Evolutionary conservation across 2,329 filamentous ascomycete species (phyloP).

Genomic region (Orbilia javanica): DNA sequence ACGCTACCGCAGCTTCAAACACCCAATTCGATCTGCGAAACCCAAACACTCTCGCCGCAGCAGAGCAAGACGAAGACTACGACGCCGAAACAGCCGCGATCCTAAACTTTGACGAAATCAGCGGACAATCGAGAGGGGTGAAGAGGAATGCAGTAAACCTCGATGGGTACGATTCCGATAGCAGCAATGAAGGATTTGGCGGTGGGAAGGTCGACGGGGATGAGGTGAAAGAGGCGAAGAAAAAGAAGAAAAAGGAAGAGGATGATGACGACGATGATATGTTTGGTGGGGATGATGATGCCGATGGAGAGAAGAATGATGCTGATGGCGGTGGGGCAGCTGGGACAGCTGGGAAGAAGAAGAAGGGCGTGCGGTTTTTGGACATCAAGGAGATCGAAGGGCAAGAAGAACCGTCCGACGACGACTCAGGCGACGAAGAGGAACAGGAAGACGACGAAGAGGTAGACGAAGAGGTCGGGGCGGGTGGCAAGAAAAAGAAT

Average conservation of each 20-base stretch:
- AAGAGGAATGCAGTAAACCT: conserved; percentile 96
- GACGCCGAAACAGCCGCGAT: conserved; percentile 71
- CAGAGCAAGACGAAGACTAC: conserved; percentile 67
- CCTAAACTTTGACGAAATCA: conserved; percentile 92
- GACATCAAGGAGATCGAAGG: conserved; percentile 79
- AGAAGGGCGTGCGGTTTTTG: conserved; percentile 74
- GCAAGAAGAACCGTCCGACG: conserved; percentile 73
- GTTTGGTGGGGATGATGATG: conserved; percentile 66
- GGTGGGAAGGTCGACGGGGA: conserved; percentile 74
- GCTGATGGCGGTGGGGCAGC: conserved; percentile 64
- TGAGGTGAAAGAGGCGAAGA: conserved; percentile 64
- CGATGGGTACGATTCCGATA: conserved; percentile 95
- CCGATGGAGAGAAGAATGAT: conserved; percentile 70
- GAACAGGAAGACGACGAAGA: conserved; percentile 77
- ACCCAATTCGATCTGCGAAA: conserved; percentile 88
- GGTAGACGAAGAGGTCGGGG: conserved; percentile 88
- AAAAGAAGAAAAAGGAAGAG: conserved; percentile 67
- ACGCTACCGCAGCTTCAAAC: conserved; percentile 58
- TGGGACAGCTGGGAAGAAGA: conserved; percentile 59
- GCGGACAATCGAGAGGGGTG: conserved; percentile 76
- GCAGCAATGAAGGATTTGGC: conserved; percentile 86
- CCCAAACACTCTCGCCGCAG: conserved; percentile 87
- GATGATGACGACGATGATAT: conserved; percentile 72
- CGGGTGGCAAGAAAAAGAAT: conserved; percentile 89
- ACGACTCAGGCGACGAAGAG: conserved; percentile 72